phyloP scores from a whole-genome alignment of 148 eudicot genomes.

The Fagopyrum tataricum region DNA sequence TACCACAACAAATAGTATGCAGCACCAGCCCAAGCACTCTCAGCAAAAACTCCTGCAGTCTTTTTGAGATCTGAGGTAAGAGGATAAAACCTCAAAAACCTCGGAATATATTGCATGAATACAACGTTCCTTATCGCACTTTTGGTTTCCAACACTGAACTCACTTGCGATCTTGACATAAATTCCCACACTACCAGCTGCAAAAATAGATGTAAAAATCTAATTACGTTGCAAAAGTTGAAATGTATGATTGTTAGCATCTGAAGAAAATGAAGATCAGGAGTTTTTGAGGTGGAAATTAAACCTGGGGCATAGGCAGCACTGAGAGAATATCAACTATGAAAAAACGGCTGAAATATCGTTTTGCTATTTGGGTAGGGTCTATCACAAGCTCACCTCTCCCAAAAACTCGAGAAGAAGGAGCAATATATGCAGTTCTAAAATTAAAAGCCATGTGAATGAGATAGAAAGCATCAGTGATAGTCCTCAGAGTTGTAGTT shows the following conservation, averaged over 20 bases:
- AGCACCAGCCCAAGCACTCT: conserved; percentile 81
- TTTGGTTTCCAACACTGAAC: conserved; percentile 49
- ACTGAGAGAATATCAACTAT: conserved; percentile 36
- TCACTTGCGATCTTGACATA: conserved; percentile 25
- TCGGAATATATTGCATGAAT: conserved; percentile 49
- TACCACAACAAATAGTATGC: conserved; percentile 64
- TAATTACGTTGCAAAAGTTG: background rate
- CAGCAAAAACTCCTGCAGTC: conserved; percentile 59
- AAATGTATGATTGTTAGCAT: background rate
- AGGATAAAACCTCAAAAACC: conserved; percentile 49
- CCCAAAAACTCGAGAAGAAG: conserved; percentile 45
- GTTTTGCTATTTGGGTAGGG: conserved; percentile 33
- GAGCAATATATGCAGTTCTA: conserved; percentile 44
- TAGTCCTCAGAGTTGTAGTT: conserved; percentile 26
- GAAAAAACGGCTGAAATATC: conserved; percentile 36
- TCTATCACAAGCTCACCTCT: conserved; percentile 47
- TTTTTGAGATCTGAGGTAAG: conserved; percentile 56
- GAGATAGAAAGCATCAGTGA: conserved; percentile 34
- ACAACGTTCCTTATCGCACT: conserved; percentile 33
- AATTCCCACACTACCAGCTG: conserved; percentile 65
- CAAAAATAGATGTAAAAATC: background rate
- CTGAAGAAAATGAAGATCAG: background rate
- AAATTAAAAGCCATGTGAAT: conserved; percentile 34
- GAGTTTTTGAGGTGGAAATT: conserved; percentile 1
- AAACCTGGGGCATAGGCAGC: conserved; percentile 43